Conservation (phyloP, 1,284 basidiomycete species). For the Melampsora americana region DNA sequence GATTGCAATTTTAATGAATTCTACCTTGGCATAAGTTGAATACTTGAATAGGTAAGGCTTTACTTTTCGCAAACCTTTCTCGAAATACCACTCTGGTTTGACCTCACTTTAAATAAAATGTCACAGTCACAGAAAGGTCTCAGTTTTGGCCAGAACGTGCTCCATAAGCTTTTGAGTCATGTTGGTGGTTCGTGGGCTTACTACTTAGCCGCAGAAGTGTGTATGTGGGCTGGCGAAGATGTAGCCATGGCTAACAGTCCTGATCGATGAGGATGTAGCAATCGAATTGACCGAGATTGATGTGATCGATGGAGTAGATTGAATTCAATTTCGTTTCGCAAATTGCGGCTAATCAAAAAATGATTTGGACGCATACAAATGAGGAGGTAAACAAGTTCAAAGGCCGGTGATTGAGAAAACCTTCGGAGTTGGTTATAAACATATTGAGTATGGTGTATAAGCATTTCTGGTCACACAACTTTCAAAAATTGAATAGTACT, state of each 20-base stretch:
- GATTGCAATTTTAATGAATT: no score
- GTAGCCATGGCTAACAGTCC: neutral
- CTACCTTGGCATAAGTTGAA: conserved; percentile 41
- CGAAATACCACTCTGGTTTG: conserved; percentile 40
- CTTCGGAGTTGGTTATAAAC: no score
- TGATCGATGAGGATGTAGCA: neutral
- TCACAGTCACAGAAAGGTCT: neutral
- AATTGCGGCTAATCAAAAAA: no score
- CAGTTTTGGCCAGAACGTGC: neutral
- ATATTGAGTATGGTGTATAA: no score
- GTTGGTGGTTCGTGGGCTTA: neutral
- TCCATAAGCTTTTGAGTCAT: neutral
- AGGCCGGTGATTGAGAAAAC: no score
- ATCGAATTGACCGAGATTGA: no score
- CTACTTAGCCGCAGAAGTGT: conserved; percentile 41
- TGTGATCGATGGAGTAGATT: no score
- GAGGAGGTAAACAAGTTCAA: no score
- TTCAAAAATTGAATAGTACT: no score
- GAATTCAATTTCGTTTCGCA: no score
- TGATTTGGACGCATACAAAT: no score
- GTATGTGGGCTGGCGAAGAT: conserved; percentile 19
- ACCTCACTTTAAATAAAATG: neutral
- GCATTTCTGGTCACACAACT: no score
- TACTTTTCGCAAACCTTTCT: conserved; percentile 40
- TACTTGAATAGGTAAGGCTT: conserved; percentile 39